A percentile compares a stretch with the other conserved stretches of the same genome.
Evolutionary conservation across 1,284 basidiomycete genomes (phyloP).

Genomic region (Pseudozyma pruni): DNA sequence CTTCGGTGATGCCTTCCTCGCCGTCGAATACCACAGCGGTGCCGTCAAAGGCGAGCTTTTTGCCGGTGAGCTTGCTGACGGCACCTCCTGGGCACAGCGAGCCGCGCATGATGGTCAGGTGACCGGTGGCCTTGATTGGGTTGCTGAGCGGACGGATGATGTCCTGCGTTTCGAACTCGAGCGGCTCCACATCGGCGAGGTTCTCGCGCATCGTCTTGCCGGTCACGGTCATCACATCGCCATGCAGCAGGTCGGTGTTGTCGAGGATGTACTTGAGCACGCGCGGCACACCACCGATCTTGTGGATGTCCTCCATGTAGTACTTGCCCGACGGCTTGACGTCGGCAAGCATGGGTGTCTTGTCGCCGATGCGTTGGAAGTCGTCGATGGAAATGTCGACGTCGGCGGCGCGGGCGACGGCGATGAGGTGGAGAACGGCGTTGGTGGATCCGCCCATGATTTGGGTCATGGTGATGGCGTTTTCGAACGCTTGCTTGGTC

Average conservation of each 20-base stretch:
- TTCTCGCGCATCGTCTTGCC: conserved; percentile 88
- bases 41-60: conserved; percentile 87
- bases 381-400: conserved; percentile 84
- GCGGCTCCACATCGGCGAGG: conserved; percentile 80
- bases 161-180: conserved; percentile 74
- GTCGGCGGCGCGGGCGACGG: conserved; percentile 87
- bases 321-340: conserved; percentile 76
- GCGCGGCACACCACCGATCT: conserved; percentile 69
- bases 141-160: conserved; percentile 83
- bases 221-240: conserved; percentile 86
- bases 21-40: conserved; percentile 77
- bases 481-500: conserved; percentile 93
- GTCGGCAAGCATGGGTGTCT: conserved; percentile 86
- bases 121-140: conserved; percentile 88
- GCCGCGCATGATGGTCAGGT: conserved; percentile 87
- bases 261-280: conserved; percentile 80
- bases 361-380: conserved; percentile 76
- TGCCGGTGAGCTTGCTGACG: conserved; percentile 95
- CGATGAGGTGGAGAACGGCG: conserved; percentile 88
- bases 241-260: conserved; percentile 78
- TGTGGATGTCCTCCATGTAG: conserved; percentile 88
- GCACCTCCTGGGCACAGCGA: conserved; percentile 89
- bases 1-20: conserved; percentile 83
- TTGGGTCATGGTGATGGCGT: conserved; percentile 81
- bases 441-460: conserved; percentile 84